Base-by-base conservation (phyloP, 2,329 filamentous ascomycete genomes). In the Claviceps quebecensis region DNA sequence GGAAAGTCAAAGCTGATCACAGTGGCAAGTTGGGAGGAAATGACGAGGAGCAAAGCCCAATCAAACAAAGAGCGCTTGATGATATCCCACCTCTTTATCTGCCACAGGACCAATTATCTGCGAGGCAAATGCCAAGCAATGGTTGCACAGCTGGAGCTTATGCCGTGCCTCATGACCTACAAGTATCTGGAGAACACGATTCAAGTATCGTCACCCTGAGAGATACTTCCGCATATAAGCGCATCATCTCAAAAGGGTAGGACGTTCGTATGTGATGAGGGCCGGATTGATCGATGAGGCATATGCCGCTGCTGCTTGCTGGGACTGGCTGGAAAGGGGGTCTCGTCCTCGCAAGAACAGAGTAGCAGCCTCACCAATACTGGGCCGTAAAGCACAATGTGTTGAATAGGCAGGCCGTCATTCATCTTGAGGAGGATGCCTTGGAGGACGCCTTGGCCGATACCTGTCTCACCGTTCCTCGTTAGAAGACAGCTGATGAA, bases 121-220 rank as follows among this genome's bases (percentile, higher is more conserved):
- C 17, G 38, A 34, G 29, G 26, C 14, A 22, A 8, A 39, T 41
- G 9, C 19, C 41, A 29, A 50, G 41, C 34, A 45, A 26, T 9
- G 47, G 51, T 52, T 26, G 23, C 47, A 53, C 51, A 26, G 17
- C 47, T 37, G 41, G 36, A 39, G 38, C 17, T 47, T 44, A 36
- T 39, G 41, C 41, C 11, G 39, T 37, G 19, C 47, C n/a, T 22
- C 47, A 36, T 36, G 26, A 22, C 48, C 43, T 34, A 26, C 39
- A 22, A 47, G 51, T 53, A 48, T 22, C 44, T 34, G 41, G 43
- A 38, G 17, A 49, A 26, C 23, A 37, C 36, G 11, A 36, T 2
- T n/a, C 17, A 45, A 26, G 47, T 52, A 49, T 38, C 43, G 9
- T 38, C 40, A 23, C 14, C 43, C 46, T 23, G n/a, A 17, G 11